Conservation (phyloP, 139 green algal genomes). For the Chlamydomonas sp. region DNA sequence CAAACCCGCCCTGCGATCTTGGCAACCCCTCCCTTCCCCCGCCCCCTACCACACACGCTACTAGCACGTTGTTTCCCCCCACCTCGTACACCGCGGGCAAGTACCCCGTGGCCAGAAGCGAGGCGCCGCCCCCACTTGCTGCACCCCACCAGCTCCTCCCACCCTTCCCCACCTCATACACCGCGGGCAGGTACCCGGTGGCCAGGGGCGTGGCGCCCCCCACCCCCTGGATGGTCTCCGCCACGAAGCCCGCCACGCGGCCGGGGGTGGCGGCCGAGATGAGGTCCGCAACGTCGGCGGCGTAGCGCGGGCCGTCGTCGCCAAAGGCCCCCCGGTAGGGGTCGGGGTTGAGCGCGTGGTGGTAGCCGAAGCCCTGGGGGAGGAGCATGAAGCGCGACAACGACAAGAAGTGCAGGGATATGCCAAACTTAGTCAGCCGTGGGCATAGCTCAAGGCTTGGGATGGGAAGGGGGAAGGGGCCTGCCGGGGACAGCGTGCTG, state of each 20-base stretch:
- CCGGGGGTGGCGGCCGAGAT: conserved; percentile 74
- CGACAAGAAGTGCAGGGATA: background rate
- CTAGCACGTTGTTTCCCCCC: no score
- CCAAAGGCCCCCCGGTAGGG: conserved; percentile 92
- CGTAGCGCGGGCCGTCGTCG: conserved; percentile 79
- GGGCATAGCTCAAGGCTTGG: no score
- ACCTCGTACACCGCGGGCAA: conserved; percentile 87
- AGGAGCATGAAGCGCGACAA: background rate
- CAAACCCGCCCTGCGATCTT: no score
- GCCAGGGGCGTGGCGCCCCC: conserved; percentile 86
- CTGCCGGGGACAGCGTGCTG: no score
- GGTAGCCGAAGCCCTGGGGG: conserved; percentile 86
- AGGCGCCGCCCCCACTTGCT: background rate
- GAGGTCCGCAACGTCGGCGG: conserved; percentile 71
- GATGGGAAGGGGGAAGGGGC: no score
- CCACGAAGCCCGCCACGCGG: conserved; percentile 89
- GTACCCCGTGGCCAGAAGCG: conserved; percentile 83
- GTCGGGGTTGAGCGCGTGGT: conserved; percentile 92
- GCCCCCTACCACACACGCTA: no score
- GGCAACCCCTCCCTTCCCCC: no score
- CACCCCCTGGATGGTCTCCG: conserved; percentile 95
- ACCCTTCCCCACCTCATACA: conserved; percentile 78
- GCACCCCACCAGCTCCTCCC: background rate
- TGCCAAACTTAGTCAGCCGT: no score
- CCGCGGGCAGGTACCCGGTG: conserved; percentile 88